phyloP scores from a whole-genome alignment of 208 protist genomes.

The Phytomonas francai region DNA sequence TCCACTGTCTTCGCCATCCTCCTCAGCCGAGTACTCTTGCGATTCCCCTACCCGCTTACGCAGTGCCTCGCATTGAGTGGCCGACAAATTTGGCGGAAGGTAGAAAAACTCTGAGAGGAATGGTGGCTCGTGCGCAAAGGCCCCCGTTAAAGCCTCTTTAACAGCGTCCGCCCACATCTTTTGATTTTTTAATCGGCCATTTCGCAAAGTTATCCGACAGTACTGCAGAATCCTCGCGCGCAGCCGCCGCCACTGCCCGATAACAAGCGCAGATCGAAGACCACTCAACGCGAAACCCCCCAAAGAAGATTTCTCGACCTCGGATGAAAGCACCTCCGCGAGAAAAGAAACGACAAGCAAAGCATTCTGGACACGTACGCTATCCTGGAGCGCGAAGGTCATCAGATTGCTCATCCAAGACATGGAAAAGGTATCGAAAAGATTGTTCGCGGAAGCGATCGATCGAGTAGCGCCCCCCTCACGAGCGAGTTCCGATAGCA shows the following conservation, averaged over 20 bases:
- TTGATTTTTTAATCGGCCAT: neutral
- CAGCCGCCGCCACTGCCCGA: constrained; percentile 15
- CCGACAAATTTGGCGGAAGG: constrained; percentile 8
- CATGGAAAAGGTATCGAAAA: neutral
- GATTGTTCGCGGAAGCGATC: neutral
- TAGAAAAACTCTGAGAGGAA: constrained; percentile 12
- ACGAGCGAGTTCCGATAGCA: neutral
- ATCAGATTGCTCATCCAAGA: neutral
- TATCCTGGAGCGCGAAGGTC: neutral
- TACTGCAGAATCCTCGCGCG: constrained; percentile 9
- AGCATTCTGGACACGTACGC: neutral
- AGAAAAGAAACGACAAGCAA: neutral
- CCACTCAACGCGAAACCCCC: neutral
- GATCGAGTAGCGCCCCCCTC: neutral
- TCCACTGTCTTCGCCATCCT: neutral
- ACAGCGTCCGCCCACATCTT: constrained; percentile 12
- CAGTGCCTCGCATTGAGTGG: neutral
- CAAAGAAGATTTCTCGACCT: neutral
- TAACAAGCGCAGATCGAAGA: neutral
- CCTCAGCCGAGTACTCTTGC: constrained; percentile 8
- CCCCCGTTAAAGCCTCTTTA: constrained; percentile 10
- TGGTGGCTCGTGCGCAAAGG: constrained; percentile 17
- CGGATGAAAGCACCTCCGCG: neutral
- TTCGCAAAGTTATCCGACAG: constrained; percentile 2
- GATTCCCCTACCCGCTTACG: neutral